Evolutionary conservation across 352 stramenopile species (phyloP).

Genomic region (Halophytophthora polymorphica): DNA sequence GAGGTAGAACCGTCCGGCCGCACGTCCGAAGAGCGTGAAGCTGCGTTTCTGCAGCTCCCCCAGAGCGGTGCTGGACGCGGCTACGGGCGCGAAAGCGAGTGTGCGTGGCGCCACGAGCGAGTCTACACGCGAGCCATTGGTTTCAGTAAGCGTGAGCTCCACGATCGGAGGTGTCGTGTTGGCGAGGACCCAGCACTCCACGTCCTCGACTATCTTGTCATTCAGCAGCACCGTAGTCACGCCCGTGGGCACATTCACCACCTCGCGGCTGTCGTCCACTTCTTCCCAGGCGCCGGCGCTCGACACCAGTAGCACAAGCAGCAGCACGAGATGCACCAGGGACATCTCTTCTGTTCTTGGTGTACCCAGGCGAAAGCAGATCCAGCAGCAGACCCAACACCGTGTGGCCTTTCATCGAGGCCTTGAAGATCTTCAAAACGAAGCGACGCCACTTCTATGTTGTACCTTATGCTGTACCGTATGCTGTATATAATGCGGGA

Average conservation of each 20-base stretch:
- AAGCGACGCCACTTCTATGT: no score
- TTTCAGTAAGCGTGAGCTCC: constrained; percentile 38
- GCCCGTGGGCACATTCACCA: constrained; percentile 54
- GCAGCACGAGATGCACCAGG: constrained; percentile 5
- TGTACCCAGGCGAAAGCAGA: no score
- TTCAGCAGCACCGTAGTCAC: constrained; percentile 46
- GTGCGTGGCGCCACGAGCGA: constrained; percentile 33
- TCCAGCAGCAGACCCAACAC: no score
- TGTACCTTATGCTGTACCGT: no score
- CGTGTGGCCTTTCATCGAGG: no score
- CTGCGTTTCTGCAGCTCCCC: constrained; percentile 23
- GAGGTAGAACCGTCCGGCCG: constrained; percentile 51
- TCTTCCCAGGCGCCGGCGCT: neutral
- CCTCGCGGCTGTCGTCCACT: constrained; percentile 13
- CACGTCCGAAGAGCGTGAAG: constrained; percentile 41
- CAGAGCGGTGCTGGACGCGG: constrained; percentile 12
- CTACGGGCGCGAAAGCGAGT: constrained; percentile 31
- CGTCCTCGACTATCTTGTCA: constrained; percentile 32
- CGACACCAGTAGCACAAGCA: neutral
- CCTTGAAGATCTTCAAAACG: no score
- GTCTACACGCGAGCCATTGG: constrained; percentile 31
- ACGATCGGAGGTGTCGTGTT: constrained; percentile 39
- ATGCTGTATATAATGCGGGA: no score
- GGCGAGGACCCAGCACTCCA: constrained; percentile 41
- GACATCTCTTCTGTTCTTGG: no score